phyloP scores from a whole-genome alignment of 108 stramenopile species.

The Nitzschia palea region DNA sequence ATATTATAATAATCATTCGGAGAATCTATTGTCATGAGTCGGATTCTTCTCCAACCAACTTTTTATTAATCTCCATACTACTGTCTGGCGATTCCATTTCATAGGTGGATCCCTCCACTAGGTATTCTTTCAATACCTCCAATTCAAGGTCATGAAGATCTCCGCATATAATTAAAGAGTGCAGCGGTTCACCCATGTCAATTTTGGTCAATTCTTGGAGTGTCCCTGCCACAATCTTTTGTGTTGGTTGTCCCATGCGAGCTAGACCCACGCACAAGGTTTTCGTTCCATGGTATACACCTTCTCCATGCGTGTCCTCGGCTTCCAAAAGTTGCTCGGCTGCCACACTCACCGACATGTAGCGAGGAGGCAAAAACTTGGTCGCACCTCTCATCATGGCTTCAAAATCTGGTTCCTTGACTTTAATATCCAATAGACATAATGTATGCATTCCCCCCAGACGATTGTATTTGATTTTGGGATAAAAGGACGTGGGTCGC shows the following conservation, averaged over 20 bases:
- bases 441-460: constrained; percentile 98
- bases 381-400: constrained; percentile 90
- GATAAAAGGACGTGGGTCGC: constrained; percentile 95
- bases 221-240: constrained; percentile 91
- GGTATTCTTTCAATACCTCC: constrained; percentile 72
- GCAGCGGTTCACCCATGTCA: constrained; percentile 95
- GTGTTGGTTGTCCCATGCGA: constrained; percentile 91
- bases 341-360: constrained; percentile 93
- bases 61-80: no score
- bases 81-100: constrained; percentile 34
- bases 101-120: constrained; percentile 68
- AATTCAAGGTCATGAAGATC: constrained; percentile 93
- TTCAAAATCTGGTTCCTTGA: constrained; percentile 98
- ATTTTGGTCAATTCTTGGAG: constrained; percentile 82
- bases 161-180: constrained; percentile 94
- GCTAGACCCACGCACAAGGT: constrained; percentile 93
- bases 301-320: constrained; percentile 64
- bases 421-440: constrained; percentile 94
- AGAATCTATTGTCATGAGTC: no score
- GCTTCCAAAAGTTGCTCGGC: constrained; percentile 92
- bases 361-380: constrained; percentile 94
- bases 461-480: constrained; percentile 94
- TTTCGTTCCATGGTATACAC: constrained; percentile 56
- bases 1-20: no score
- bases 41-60: constrained; percentile 8